Conservation (phyloP, 2,329 filamentous ascomycete species). For the Colletotrichum siamense region DNA sequence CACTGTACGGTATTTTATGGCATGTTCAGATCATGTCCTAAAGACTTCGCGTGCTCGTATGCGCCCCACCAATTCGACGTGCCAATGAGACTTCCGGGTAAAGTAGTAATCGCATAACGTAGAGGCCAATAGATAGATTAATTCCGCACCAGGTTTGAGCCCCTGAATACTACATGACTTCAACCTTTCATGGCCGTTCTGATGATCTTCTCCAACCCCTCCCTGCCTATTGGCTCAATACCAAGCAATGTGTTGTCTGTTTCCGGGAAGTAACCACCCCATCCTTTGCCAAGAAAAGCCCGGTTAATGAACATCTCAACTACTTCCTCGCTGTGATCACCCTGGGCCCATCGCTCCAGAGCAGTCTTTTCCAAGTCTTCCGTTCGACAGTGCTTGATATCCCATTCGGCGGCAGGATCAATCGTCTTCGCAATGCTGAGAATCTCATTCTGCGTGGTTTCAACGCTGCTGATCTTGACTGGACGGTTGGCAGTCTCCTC, state of each 20-base stretch:
- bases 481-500: slow-evolving; percentile 57
- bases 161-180: neutral
- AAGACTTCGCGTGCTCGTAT: neutral
- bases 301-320: slow-evolving; percentile 11
- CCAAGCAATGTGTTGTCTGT: slow-evolving; percentile 4
- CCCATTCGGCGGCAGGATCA: neutral
- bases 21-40: neutral
- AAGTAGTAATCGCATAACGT: neutral
- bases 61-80: neutral
- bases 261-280: neutral
- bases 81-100: neutral
- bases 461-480: slow-evolving; percentile 57
- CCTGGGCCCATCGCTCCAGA: neutral
- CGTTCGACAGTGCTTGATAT: neutral
- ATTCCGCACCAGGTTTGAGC: neutral
- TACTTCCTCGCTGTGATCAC: slow-evolving; percentile 5
- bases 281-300: slow-evolving; percentile 1
- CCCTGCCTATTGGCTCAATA: neutral
- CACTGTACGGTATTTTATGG: neutral
- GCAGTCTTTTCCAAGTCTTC: slow-evolving; percentile 5
- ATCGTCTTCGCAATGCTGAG: slow-evolving; percentile 34
- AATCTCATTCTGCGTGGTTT: slow-evolving; percentile 56
- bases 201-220: slow-evolving; percentile 4
- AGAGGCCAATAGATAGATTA: neutral
- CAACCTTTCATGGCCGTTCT: neutral